A percentile compares a stretch with the other conserved stretches of the same genome.
Conservation (phyloP, 148 eudicot species). For the Amaranthus palmeri region DNA sequence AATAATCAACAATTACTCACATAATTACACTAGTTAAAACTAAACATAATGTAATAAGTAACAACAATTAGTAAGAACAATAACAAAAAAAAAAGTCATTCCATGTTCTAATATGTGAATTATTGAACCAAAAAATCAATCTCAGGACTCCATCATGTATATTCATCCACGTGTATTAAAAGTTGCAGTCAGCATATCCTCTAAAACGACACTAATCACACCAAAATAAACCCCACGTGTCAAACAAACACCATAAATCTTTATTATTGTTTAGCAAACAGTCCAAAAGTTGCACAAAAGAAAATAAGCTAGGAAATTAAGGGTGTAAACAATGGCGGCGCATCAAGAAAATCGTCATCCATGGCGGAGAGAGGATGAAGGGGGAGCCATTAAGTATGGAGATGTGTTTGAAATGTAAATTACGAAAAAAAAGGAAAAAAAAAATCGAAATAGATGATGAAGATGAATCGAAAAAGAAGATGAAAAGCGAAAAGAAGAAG, state of each 20-base stretch:
- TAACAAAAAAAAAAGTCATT: too few relatives aligned
- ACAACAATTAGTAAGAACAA: too few relatives aligned
- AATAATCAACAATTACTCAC: too few relatives aligned
- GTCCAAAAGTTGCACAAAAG: too few relatives aligned
- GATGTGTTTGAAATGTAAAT: slow-evolving; percentile 59
- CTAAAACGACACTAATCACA: slow-evolving; percentile 14
- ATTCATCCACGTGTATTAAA: slow-evolving; percentile 3
- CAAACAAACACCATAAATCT: not conserved
- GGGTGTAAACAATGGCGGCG: slow-evolving; percentile 3
- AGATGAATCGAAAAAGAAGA: too few relatives aligned
- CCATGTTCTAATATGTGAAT: not conserved
- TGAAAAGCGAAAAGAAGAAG: too few relatives aligned
- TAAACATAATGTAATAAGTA: too few relatives aligned
- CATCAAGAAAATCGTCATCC: not conserved
- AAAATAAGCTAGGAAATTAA: too few relatives aligned
- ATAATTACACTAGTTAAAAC: too few relatives aligned
- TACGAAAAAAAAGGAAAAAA: too few relatives aligned
- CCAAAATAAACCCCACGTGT: slow-evolving; percentile 14
- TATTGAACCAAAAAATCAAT: not conserved
- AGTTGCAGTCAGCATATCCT: not conserved
- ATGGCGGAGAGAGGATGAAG: not conserved
- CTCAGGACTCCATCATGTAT: too few relatives aligned
- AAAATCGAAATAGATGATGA: too few relatives aligned
- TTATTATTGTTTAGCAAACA: not conserved
- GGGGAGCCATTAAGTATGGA: slow-evolving; percentile 41